Evolutionary conservation across 2,329 filamentous ascomycete genomes (phyloP).

Genomic region (Drechmeria coniospora): DNA sequence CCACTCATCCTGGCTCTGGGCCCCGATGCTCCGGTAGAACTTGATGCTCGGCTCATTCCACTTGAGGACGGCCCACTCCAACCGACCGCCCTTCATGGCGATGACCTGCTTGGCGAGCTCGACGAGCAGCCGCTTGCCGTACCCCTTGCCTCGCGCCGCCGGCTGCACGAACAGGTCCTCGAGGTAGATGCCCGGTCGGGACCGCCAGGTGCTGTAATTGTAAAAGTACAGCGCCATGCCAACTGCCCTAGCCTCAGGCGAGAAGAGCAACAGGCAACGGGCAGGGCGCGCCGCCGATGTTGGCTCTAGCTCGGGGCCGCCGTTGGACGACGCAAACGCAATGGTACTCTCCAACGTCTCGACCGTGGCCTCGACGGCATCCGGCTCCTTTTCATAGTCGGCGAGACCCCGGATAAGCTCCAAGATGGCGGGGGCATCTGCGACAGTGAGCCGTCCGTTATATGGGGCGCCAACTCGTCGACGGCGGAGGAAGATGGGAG

Average conservation of each 20-base stretch:
- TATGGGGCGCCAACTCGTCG: background rate
- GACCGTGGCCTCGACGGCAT: conserved; percentile 64
- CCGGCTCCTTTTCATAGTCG: conserved; percentile 66
- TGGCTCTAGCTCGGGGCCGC: conserved; percentile 31
- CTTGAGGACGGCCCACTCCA: conserved; percentile 86
- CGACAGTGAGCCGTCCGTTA: conserved; percentile 3
- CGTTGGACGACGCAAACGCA: conserved; percentile 50
- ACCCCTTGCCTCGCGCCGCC: conserved; percentile 56
- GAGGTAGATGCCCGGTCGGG: conserved; percentile 77
- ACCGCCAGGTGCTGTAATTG: conserved; percentile 89
- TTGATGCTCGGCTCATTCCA: conserved; percentile 86
- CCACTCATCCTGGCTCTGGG: conserved; percentile 54
- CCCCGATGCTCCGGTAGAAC: conserved; percentile 67
- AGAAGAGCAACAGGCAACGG: conserved; percentile 55
- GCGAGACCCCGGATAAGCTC: conserved; percentile 72
- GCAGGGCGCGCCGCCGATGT: conserved; percentile 47
- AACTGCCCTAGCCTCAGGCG: conserved; percentile 31
- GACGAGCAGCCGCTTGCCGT: conserved; percentile 60
- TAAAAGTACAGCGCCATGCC: conserved; percentile 88
- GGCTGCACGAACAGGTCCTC: conserved; percentile 81
- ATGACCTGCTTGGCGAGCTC: conserved; percentile 67
- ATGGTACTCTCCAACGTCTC: conserved; percentile 59
- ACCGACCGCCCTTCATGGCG: conserved; percentile 52
- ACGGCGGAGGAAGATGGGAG: conserved; percentile 1
- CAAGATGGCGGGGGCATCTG: conserved; percentile 73